These are phyloP conservation scores for Populus tremula DNA, from an alignment of 345 rosid genomes.

Conservation along the genomic window DNA sequence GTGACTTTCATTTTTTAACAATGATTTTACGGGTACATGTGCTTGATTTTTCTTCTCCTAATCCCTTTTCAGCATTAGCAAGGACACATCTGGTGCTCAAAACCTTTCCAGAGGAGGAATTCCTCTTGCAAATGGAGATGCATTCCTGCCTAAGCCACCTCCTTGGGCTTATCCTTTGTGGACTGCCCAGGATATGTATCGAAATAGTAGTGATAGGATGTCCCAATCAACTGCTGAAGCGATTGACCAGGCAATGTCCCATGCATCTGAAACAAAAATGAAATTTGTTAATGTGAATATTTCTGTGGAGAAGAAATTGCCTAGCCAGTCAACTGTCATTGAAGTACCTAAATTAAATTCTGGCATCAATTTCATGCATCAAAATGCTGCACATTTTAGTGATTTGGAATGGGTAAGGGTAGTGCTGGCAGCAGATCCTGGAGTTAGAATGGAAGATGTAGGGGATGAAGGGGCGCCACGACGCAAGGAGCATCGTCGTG, in stretches of 20 bases:
- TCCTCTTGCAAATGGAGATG: constrained; percentile 98
- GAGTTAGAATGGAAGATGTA: constrained; percentile 66
- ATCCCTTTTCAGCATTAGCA: constrained; percentile 52
- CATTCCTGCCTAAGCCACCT: constrained; percentile 90
- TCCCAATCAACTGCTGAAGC: constrained; percentile 93
- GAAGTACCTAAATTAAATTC: constrained; percentile 20
- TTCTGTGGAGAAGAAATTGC: constrained; percentile 49
- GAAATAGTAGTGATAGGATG: constrained; percentile 96
- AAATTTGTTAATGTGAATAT: constrained; percentile 70
- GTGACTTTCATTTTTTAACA: background rate
- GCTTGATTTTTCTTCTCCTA: constrained; percentile 6
- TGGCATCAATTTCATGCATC: constrained; percentile 19
- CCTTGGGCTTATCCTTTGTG: constrained; percentile 99
- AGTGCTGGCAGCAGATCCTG: constrained; percentile 79
- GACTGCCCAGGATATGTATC: constrained; percentile 93
- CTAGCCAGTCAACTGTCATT: constrained; percentile 22
- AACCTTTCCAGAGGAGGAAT: constrained; percentile 96
- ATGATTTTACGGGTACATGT: constrained; percentile 7
- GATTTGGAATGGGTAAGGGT: constrained; percentile 95
- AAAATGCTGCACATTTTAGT: constrained; percentile 26
- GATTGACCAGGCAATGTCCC: constrained; percentile 98
- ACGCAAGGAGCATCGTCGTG: constrained; percentile 96
- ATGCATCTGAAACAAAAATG: constrained; percentile 62
- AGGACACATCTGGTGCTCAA: constrained; percentile 67
- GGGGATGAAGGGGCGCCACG: constrained; percentile 59